A percentile compares a stretch with the other conserved stretches of the same genome.
These are phyloP conservation scores for Aspergillus luchuensis DNA, from an alignment of 2,329 filamentous ascomycete genomes.

Conservation along the genomic window DNA sequence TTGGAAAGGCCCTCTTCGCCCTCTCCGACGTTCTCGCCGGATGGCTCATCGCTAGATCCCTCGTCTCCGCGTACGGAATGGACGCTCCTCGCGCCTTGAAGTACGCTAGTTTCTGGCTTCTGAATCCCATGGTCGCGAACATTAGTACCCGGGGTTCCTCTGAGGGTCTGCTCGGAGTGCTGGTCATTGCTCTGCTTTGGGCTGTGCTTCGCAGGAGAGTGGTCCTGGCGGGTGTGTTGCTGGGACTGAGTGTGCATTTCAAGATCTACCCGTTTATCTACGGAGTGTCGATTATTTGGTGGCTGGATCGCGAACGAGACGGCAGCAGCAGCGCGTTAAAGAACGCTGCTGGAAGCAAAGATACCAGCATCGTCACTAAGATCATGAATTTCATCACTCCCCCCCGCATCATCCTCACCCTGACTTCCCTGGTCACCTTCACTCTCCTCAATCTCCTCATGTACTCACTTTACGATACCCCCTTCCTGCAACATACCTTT, in stretches of 20 bases:
- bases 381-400: constrained; percentile 41
- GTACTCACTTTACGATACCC: constrained; percentile 74
- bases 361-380: neutral
- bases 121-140: constrained; percentile 97
- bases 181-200: constrained; percentile 83
- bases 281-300: constrained; percentile 60
- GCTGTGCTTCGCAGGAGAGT: constrained; percentile 68
- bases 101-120: constrained; percentile 85
- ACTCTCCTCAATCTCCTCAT: constrained; percentile 72
- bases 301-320: constrained; percentile 36
- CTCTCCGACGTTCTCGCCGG: constrained; percentile 81
- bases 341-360: neutral
- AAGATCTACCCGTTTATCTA: constrained; percentile 99
- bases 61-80: constrained; percentile 54
- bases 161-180: constrained; percentile 82
- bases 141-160: constrained; percentile 95
- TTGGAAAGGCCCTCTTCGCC: constrained; percentile 86
- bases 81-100: constrained; percentile 61
- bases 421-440: constrained; percentile 73
- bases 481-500: constrained; percentile 88
- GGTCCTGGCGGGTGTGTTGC: constrained; percentile 67
- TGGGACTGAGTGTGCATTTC: constrained; percentile 89
- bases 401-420: constrained; percentile 39
- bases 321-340: neutral
- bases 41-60: constrained; percentile 67